Percentiles rank a stretch among this genome's conserved stretches.
Conservation (phyloP, 1,284 basidiomycete species). For the Ceratobasidium sp. region DNA sequence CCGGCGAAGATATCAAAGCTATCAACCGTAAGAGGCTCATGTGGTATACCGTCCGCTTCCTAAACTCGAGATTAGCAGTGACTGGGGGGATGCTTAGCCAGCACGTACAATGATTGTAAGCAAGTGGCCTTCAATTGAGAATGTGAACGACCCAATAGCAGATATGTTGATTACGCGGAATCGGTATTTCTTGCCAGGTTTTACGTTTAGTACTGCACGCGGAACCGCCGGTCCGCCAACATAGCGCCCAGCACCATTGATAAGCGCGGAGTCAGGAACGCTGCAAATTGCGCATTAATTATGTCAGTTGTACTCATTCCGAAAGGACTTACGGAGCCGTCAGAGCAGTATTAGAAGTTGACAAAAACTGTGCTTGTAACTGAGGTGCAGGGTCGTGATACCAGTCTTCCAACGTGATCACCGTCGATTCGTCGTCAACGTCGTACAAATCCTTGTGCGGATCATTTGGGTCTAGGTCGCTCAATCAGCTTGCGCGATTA, state of each 20-base stretch:
- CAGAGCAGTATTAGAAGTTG: constrained; percentile 25
- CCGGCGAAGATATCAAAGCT: constrained; percentile 82
- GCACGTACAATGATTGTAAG: constrained; percentile 42
- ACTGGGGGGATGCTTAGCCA: too few relatives aligned
- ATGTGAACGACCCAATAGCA: constrained; percentile 35
- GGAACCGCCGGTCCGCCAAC: constrained; percentile 31
- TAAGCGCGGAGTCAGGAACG: constrained; percentile 42
- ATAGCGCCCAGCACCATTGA: constrained; percentile 43
- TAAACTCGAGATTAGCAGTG: too few relatives aligned
- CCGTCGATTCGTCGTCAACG: constrained; percentile 34
- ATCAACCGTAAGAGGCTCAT: constrained; percentile 62
- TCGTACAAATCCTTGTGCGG: constrained; percentile 39
- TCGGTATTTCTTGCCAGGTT: constrained; percentile 80
- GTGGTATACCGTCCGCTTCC: constrained; percentile 34
- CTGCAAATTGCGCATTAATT: background rate
- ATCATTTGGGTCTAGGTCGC: constrained; percentile 21
- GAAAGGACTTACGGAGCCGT: constrained; percentile 35
- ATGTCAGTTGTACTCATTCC: too few relatives aligned
- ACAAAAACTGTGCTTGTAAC: constrained; percentile 28
- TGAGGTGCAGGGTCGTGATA: constrained; percentile 22
- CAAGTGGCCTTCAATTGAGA: constrained; percentile 39
- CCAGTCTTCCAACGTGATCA: constrained; percentile 38
- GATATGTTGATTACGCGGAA: constrained; percentile 82
- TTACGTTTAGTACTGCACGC: constrained; percentile 25
- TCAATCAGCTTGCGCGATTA: too few relatives aligned